Conservation (phyloP, 305 asterid genomes). For the Rubia peregrina region DNA sequence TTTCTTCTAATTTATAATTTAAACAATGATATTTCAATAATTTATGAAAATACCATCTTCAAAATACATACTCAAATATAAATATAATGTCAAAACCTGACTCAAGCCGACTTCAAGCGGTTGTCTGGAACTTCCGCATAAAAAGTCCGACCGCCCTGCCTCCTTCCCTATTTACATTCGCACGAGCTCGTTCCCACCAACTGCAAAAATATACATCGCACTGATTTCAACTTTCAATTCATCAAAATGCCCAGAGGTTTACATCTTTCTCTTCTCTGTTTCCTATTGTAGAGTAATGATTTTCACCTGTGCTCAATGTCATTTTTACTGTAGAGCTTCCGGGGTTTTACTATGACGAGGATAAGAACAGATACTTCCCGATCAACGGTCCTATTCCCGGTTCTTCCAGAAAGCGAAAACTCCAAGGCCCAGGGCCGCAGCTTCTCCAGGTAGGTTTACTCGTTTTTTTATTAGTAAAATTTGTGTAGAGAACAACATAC, state of each 20-base stretch:
- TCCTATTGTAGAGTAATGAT: background rate
- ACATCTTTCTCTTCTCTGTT: background rate
- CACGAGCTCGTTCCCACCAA: background rate
- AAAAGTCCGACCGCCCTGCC: background rate
- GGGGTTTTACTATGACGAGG: slow-evolving; percentile 73
- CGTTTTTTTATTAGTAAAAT: background rate
- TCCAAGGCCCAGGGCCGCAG: background rate
- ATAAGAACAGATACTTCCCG: slow-evolving; percentile 84
- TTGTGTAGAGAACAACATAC: background rate
- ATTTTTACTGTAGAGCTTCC: slow-evolving; percentile 54
- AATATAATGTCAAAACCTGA: too few relatives aligned
- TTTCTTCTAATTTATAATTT: too few relatives aligned
- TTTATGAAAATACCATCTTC: too few relatives aligned
- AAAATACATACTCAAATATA: too few relatives aligned
- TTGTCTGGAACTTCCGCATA: background rate
- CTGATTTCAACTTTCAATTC: background rate
- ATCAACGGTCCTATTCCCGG: slow-evolving; percentile 81
- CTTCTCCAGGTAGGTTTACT: background rate
- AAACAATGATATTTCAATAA: too few relatives aligned
- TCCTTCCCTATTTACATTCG: background rate
- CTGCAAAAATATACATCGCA: background rate
- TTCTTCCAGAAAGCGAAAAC: slow-evolving; percentile 46
- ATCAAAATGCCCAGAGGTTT: slow-evolving; percentile 8
- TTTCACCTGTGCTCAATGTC: slow-evolving; percentile 2
- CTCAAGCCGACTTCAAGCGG: background rate